Percentiles rank a stretch among this genome's conserved stretches.
These are phyloP conservation scores for Globisporangium abappressorium DNA, from an alignment of 352 stramenopile species.

Conservation along the genomic window DNA sequence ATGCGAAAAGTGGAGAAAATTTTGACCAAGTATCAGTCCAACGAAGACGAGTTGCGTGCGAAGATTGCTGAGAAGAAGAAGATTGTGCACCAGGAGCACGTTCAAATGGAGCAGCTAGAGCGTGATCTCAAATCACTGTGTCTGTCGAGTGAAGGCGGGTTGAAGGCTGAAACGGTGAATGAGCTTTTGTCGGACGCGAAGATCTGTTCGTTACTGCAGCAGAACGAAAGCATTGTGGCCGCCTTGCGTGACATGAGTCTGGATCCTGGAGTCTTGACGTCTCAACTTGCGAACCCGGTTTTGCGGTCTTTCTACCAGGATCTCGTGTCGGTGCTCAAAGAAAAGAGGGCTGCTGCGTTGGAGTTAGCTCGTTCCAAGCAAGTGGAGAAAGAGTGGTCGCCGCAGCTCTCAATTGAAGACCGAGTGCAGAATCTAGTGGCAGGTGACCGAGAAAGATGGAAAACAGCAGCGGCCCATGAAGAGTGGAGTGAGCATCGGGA, in stretches of 20 bases:
- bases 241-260: slow-evolving; percentile 71
- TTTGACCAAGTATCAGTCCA: slow-evolving; percentile 37
- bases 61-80: slow-evolving; percentile 36
- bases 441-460: slow-evolving; percentile 17
- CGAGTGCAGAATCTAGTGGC: slow-evolving; percentile 29
- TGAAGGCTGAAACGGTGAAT: slow-evolving; percentile 42
- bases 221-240: slow-evolving; percentile 42
- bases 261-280: slow-evolving; percentile 42
- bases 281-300: slow-evolving; percentile 39
- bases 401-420: slow-evolving; percentile 31
- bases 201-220: slow-evolving; percentile 38
- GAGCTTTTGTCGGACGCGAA: slow-evolving; percentile 42
- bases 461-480: slow-evolving; percentile 15
- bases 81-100: slow-evolving; percentile 22
- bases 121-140: slow-evolving; percentile 43
- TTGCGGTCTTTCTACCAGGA: slow-evolving; percentile 58
- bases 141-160: slow-evolving; percentile 26
- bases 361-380: background rate
- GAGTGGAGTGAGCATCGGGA: slow-evolving; percentile 32
- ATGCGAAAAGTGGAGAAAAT: slow-evolving; percentile 33
- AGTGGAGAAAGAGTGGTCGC: background rate
- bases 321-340: slow-evolving; percentile 37
- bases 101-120: slow-evolving; percentile 25
- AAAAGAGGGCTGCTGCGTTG: slow-evolving; percentile 10
- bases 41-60: slow-evolving; percentile 36